These are phyloP conservation scores for Platismatia glauca DNA, from an alignment of 495 filamentous ascomycete genomes.

Conservation along the genomic window DNA sequence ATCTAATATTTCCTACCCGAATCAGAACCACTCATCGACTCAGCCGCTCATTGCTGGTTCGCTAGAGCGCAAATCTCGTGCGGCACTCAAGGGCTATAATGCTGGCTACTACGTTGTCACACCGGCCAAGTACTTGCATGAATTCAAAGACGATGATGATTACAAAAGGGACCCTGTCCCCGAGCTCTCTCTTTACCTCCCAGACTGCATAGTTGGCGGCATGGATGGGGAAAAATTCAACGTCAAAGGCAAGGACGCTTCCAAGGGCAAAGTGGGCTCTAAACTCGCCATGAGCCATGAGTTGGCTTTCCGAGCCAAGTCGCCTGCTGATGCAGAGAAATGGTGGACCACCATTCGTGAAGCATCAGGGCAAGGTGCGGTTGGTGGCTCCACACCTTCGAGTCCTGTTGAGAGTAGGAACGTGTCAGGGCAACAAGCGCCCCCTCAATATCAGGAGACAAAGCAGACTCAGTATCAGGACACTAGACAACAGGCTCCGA, in stretches of 20 bases:
- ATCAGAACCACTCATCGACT: slow-evolving; percentile 74
- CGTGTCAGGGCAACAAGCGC: slow-evolving; percentile 15
- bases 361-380: slow-evolving; percentile 34
- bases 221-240: slow-evolving; percentile 77
- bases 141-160: slow-evolving; percentile 91
- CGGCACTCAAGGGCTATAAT: slow-evolving; percentile 65
- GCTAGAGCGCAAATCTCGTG: slow-evolving; percentile 77
- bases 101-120: slow-evolving; percentile 86
- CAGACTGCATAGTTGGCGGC: slow-evolving; percentile 74
- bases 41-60: slow-evolving; percentile 76
- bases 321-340: slow-evolving; percentile 61
- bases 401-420: slow-evolving; percentile 28
- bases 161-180: slow-evolving; percentile 70
- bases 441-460: slow-evolving; percentile 18
- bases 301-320: slow-evolving; percentile 63
- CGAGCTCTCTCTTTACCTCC: slow-evolving; percentile 82
- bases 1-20: slow-evolving; percentile 68
- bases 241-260: slow-evolving; percentile 86
- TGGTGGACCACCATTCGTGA: slow-evolving; percentile 67
- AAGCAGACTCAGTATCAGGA: slow-evolving; percentile 24
- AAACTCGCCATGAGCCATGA: slow-evolving; percentile 55
- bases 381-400: slow-evolving; percentile 22
- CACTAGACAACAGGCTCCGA: slow-evolving; percentile 22
- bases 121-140: slow-evolving; percentile 76
- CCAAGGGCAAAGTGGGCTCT: slow-evolving; percentile 50